These are phyloP conservation scores for Xerocomus potaroensis DNA, from an alignment of 768 basidiomycete species.

Conservation along the genomic window DNA sequence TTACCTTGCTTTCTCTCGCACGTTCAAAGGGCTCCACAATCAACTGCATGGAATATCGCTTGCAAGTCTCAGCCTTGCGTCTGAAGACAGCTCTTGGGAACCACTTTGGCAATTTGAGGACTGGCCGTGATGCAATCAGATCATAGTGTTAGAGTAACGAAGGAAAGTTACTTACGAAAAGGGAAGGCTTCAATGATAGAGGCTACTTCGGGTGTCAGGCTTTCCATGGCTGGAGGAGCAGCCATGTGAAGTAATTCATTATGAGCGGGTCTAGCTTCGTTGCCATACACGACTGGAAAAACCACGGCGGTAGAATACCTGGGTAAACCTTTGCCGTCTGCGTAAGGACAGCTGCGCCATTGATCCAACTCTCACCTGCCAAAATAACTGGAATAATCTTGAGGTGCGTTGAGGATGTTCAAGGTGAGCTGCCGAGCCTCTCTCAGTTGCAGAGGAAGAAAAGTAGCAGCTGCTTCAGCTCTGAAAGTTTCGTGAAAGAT, in stretches of 20 bases:
- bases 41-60: slow-evolving; percentile 6
- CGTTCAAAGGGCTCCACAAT: slow-evolving; percentile 15
- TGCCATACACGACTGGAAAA: slow-evolving; percentile 40
- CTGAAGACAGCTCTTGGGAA: slow-evolving; percentile 27
- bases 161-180: slow-evolving; percentile 10
- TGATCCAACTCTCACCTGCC: slow-evolving; percentile 8
- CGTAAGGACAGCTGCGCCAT: too few species aligned
- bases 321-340: background rate
- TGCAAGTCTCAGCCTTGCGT: slow-evolving; percentile 12
- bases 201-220: slow-evolving; percentile 14
- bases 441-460: slow-evolving; percentile 15
- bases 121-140: slow-evolving; percentile 2
- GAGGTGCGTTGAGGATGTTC: slow-evolving; percentile 5
- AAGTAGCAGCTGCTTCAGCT: slow-evolving; percentile 11
- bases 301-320: slow-evolving; percentile 35
- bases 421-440: slow-evolving; percentile 16
- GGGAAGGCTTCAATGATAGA: slow-evolving; percentile 19
- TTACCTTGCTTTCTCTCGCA: slow-evolving; percentile 12
- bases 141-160: too few species aligned
- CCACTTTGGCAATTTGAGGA: slow-evolving; percentile 23
- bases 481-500: slow-evolving; percentile 23
- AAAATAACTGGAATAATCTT: slow-evolving; percentile 2
- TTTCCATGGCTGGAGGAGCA: too few species aligned
- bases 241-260: slow-evolving; percentile 37
- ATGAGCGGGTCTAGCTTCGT: slow-evolving; percentile 27